Evolutionary conservation across 257 asterid genomes (phyloP), one percentile per base, ranked within the genome.

Genomic region (Cruciata laevipes): DNA sequence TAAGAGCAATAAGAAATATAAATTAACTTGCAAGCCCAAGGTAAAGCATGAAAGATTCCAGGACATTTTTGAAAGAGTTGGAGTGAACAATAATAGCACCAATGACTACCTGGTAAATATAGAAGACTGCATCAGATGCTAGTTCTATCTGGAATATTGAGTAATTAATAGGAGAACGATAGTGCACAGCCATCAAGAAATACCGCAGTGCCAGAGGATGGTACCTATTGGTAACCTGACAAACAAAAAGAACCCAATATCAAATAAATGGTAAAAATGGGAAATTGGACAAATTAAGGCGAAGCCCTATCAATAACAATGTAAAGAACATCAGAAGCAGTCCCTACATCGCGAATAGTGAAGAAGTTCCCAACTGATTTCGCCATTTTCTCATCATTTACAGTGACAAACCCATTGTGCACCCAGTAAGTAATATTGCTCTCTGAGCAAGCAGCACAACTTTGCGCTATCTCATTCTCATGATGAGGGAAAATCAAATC

Each of bases 401-500:
- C 81, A 11, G 86, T 85, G 23, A 89, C 95, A 80, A 86, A 86
- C 20, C 97, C 98, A 73, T 89, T 86, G 66, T 92, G 98, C 60
- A 92, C 66, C 98, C 96, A 92, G 65, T 86, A 89, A 70, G 64
- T 82, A 57, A 92, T 73, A 65, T 82, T 82, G 83, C 97, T 92
- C 77, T 86, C 91, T 3, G 87, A 70, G 86, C 89, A 89, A 75
- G 97, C 95, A 47, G 97, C 91, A 71, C 97, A 87, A 60, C 95
- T 89, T 76, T 87, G 98, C 27, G 98, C 96, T 53, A 92, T 74
- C 84, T 89, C 97, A 71, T 92, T 89, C 71, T 92, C 97, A 60
- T 89, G 98, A 73, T 86, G 98, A 47, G 97, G 98, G 72, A 89
- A 89, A 66, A 78, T 84, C 85, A 87, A 79, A 82, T 92, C 98